Base-by-base conservation (phyloP, 2,329 filamentous ascomycete species). In the Aspergillus bombycis region DNA sequence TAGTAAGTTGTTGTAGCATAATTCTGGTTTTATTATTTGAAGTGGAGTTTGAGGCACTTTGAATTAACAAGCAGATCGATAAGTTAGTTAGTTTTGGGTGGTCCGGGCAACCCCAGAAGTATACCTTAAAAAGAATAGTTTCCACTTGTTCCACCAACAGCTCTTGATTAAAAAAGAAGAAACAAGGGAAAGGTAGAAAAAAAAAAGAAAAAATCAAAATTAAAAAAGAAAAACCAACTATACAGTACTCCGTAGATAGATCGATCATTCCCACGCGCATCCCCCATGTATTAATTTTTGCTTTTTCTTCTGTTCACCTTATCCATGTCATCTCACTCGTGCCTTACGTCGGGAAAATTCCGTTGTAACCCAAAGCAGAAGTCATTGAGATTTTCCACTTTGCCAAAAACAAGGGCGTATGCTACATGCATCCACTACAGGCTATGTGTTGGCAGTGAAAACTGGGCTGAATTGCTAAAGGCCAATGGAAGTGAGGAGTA, bases 71-170 rank as follows among this genome's bases (percentile, higher is more conserved):
- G 36, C 23, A 45, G 21, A 30, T 16, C 46, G 48, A 61, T 65
- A 58, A 54, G 62, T 64, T 56, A 64, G 62, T 64, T 53, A 62
- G 62, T 61, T 64, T 62, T 58, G 60, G 67, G 64, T 69, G 68
- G 63, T 70, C 68, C 63, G 67, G 68, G 68, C 65, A 70, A 70
- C 68, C 63, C 65, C 62, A 61, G 45, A 62, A 48, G 23, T 26
- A 26, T 38, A 23, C 30, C 30, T 55, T 36, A 23, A 55, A 36
- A 36, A 38, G 16, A 19, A 9, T 23, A 11, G n/a, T 23, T 26
- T 55, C 30, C 30, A 55, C 32, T 26, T 36, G 21, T 46, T 46
- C 43, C 21, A 41, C 38, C 38, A 41, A 41, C 36, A 41, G n/a
- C 38, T 41, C 19, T 41, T 41, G 38, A 36, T 16, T 23, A 36